Evolutionary conservation across 2,329 filamentous ascomycete species (phyloP), one percentile per base, ranked within the genome.

Genomic region (Aaosphaeria pasadenensis): DNA sequence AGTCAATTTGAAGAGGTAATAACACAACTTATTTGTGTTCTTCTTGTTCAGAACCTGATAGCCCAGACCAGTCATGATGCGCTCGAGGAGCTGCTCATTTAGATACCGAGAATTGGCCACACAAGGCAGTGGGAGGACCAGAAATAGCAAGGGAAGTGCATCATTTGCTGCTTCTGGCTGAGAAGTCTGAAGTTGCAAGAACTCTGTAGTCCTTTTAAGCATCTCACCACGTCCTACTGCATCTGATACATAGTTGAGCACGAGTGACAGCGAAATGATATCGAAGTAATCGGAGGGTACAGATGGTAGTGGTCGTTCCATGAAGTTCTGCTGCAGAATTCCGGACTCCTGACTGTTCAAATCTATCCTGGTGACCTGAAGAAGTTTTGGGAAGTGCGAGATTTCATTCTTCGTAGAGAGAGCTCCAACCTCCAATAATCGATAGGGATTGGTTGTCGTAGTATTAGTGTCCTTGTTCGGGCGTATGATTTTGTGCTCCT

Each of bases 171-270:
- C 36, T 55, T 51, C 24, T 41, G 52, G 47, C 46, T 9, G 13
- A 28, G 9, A 17, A 13, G 6, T 30, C 5, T 28, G 33, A 11
- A 47, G 17, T 9, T 55, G 52, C 35, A 76, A 65, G 28, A 70
- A 66, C 36, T 70, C 60, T 4, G 63, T 54, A 6, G 62, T 55
- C 11, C 66, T 60, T 44, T 64, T 65, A 7, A 99, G 80, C 94
- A 99, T 99, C 49, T 88, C 82, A 2, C 94, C 94, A 58, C 91
- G 81, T 4, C 78, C 81, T 31, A 73, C 72, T 3, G 90, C 80
- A 57, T 91, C 85, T 0, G 92, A 89, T 3, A 97, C 91, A 64
- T 91, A 99, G 70, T 99, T 99, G 53, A 99, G 77, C 5, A 99
- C 94, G 45, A 99, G 75, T 6, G 91, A 96, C 28, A 99, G 77